Evolutionary conservation across 2,329 filamentous ascomycete species (phyloP).

Genomic region (Fusarium haematococcum): DNA sequence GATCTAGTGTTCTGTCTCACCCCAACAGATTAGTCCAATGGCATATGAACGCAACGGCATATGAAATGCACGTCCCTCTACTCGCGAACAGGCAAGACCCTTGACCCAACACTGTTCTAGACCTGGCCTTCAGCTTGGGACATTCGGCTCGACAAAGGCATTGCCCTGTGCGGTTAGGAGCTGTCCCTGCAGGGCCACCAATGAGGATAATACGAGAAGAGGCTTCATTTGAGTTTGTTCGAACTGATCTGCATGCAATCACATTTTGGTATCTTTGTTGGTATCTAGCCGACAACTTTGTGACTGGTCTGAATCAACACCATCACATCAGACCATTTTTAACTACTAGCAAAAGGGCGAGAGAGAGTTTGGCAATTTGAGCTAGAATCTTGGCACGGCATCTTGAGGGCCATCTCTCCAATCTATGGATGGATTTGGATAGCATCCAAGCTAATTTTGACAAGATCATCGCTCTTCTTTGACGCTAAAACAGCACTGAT

Average conservation of each 20-base stretch:
- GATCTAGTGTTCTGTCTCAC: not conserved
- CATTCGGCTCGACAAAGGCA: not conserved
- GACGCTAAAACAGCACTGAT: not conserved
- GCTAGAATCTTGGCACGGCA: not conserved
- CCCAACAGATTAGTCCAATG: not conserved
- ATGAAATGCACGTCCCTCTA: not conserved
- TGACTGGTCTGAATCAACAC: not conserved
- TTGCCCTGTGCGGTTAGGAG: not conserved
- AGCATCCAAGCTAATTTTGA: not conserved
- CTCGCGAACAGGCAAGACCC: not conserved
- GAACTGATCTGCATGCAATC: not conserved
- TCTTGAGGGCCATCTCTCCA: not conserved
- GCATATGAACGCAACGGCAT: not conserved
- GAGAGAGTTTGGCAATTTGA: not conserved
- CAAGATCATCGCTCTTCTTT: not conserved
- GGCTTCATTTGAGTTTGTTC: not conserved
- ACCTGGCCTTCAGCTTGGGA: not conserved
- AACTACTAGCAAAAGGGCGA: not conserved
- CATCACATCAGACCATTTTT: not conserved
- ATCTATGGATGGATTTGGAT: not conserved
- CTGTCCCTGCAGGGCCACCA: not conserved
- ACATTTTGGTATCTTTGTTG: not conserved
- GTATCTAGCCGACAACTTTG: not conserved
- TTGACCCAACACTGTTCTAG: not conserved
- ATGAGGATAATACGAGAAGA: not conserved